A percentile compares a stretch with the other conserved stretches of the same genome.
These are phyloP conservation scores for Solanum ahanhuiri DNA, from an alignment of 257 asterid species.

Conservation along the genomic window DNA sequence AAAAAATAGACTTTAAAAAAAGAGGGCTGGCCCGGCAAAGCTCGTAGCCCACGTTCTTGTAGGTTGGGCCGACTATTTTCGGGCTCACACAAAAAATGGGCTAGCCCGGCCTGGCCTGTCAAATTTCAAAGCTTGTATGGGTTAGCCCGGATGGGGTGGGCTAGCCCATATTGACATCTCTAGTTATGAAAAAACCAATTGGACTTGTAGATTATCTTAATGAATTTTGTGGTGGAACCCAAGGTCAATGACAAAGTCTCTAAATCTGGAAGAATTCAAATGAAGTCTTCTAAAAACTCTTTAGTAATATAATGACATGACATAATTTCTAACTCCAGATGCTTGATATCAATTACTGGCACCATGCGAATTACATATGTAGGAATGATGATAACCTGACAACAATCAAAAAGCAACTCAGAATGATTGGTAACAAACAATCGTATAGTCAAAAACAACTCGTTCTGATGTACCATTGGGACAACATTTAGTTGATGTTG, in stretches of 20 bases:
- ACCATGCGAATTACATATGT: neutral
- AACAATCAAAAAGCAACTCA: neutral
- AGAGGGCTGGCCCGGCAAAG: no score
- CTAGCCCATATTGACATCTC: no score
- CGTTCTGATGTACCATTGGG: neutral
- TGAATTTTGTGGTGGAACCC: neutral
- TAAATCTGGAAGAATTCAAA: neutral
- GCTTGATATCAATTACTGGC: neutral
- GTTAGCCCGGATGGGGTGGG: no score
- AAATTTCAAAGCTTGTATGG: no score
- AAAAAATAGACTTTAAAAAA: no score
- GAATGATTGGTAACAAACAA: neutral
- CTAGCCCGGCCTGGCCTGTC: no score
- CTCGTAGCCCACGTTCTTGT: no score
- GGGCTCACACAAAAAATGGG: no score
- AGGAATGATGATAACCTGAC: neutral
- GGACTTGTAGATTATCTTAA: neutral
- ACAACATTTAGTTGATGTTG: no score
- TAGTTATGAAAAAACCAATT: no score
- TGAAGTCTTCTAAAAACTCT: neutral
- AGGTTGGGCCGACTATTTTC: no score
- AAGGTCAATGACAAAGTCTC: neutral
- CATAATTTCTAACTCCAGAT: neutral
- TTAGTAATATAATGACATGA: neutral
- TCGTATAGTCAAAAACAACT: neutral